Base-by-base conservation (phyloP, 2,329 filamentous ascomycete genomes). In the Rhynchosporium secalis region DNA sequence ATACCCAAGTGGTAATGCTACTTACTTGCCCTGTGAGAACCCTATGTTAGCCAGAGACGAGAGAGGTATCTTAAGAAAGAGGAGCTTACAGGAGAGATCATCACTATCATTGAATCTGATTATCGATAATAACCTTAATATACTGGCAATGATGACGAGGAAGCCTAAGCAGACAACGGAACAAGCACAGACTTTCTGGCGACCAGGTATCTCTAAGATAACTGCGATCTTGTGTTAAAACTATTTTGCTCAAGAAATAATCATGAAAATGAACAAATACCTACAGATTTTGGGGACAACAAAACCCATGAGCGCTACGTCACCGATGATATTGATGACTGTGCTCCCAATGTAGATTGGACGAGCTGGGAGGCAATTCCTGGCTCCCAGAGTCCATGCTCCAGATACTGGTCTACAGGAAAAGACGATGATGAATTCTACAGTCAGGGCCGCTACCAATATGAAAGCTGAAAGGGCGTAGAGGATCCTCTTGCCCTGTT, bases 241-340 rank as follows among this genome's bases (percentile, higher is more conserved):
- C 0, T 20, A 3, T 7, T 31, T 38, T 13, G n/a, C 43, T 9
- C 10, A 13, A 9, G 4, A 41, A 9, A 13, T 3, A 28, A 4
- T 13, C 12, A 29, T 6, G 12, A 15, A 36, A 36, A 36, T 36
- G 33, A 36, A 10, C 20, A 43, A 2, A 26, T 8, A 62, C 66
- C 29, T 61, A 68, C 66, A 33, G 33, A 70, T 58, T 43, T 61
- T 43, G 41, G 65, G 68, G 15, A 70, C 58, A 1, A 63, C 66
- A 61, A 68, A 70, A n/a, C 33, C 41, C 52, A 70, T 62, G 33
- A 70, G 48, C 15, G 58, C 12, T 7, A 70, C 5, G 54, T 68
- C 66, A 31, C 48, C 52, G 7, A 61, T 12, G 10, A 70, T 65
- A 48, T 66, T 67, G 26, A 58, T 62, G 10, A 58, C 47, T 15